Base-by-base conservation (phyloP, 164 flowering plant species). In the Aristolochia contorta region DNA sequence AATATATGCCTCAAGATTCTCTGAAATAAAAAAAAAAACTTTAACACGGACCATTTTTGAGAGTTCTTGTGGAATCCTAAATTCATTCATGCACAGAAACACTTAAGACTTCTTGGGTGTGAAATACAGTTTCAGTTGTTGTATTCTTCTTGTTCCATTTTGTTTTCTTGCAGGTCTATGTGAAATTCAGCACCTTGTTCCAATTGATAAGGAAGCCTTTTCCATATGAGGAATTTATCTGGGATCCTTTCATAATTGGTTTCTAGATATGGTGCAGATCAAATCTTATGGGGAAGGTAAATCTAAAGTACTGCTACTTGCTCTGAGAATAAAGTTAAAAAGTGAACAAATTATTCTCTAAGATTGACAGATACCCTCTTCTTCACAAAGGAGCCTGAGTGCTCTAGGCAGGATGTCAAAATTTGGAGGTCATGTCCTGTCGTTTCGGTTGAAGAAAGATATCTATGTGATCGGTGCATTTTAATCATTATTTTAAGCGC, bases 251-350 rank as follows among this genome's bases (percentile, higher is more conserved):
- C 91, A 49, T 75, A 84, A 66, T 69, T 86, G 50, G 77, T 89
- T 62, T 72, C 87, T 12, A 76, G 76, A 71, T 91, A 70, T 69
- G 98, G 98, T 46, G 86, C 92, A 30, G 69, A 82, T 41, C 90
- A 86, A 43, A 68, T 89, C 66, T 87, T 91, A 96, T 91, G 98
- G 96, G 95, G 96, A 74, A 86, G 92, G 96, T 86, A 77, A 67
- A 19, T 46, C 24, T 6, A 23, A 8, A 49, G 30, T 5, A 27
- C 24, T 30, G 20, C 4, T 16, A 0, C 7, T 37, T 37, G 43
- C 30, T 27, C 3, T 27, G 5, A 5, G 30, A 27, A 27, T 27
- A 2, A 27, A 27, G 30, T 5, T 32, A 49, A 13, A 48, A 12
- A 49, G 12, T 37, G 43, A 37, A 37, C 12, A 0, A 37, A 37